These are phyloP conservation scores for Nothophaeocryptopus gaeumannii DNA, from an alignment of 2,329 filamentous ascomycete genomes.

Conservation along the genomic window DNA sequence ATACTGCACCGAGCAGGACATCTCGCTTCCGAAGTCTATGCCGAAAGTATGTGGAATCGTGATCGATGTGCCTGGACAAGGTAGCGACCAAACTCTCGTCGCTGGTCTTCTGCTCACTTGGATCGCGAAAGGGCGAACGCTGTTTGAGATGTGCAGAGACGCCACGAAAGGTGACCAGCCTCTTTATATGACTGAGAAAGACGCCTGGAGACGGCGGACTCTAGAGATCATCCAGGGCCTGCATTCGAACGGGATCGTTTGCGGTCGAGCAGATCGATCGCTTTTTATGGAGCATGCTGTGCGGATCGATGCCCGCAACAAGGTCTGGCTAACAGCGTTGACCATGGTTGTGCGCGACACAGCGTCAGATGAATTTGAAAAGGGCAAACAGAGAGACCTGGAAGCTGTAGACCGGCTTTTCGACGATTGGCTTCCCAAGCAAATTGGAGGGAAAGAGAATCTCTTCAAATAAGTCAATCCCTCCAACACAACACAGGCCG, in stretches of 20 bases:
- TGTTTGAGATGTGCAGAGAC: slow-evolving; percentile 1
- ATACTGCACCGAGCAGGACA: too few relatives aligned
- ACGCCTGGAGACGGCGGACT: neutral
- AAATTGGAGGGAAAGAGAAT: too few relatives aligned
- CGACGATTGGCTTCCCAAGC: slow-evolving; percentile 2
- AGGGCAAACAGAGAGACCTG: neutral
- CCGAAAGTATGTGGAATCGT: neutral
- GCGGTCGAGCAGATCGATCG: neutral
- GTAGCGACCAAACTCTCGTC: neutral
- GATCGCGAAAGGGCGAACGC: neutral
- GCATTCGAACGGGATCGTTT: neutral
- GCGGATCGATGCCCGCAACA: neutral
- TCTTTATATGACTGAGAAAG: neutral
- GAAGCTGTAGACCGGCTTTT: slow-evolving; percentile 4
- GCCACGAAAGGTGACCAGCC: neutral
- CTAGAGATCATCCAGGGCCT: neutral
- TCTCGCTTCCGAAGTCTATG: neutral
- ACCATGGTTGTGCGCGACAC: neutral
- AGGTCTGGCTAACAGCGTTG: neutral
- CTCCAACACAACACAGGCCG: too few relatives aligned
- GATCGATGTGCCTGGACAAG: neutral
- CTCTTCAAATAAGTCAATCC: too few relatives aligned
- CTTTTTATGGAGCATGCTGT: neutral
- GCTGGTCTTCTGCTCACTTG: neutral
- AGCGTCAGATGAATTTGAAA: neutral